Percentiles rank a stretch among this genome's conserved stretches.
Conservation (phyloP, 192 early-diverging fungal genomes). For the Rhizoclosmatium globosum region DNA sequence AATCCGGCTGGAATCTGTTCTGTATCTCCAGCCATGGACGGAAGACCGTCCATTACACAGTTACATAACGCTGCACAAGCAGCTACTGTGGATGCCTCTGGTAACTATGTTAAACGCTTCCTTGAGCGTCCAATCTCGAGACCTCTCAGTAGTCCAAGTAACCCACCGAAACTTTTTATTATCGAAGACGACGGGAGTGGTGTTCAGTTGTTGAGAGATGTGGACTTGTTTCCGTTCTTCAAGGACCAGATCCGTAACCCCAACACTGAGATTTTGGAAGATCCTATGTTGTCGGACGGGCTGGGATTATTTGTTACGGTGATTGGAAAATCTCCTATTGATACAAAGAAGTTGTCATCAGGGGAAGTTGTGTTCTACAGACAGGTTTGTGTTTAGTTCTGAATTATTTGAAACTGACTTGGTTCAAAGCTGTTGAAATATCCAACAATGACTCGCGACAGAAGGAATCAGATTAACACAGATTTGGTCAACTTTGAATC, state of each 20-base stretch:
- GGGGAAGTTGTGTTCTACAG: background rate
- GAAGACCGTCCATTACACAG: background rate
- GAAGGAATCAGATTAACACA: background rate
- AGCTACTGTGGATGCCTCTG: background rate
- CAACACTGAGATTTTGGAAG: constrained; percentile 40
- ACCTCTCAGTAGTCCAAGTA: constrained; percentile 1
- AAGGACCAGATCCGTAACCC: constrained; percentile 34
- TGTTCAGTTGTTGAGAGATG: constrained; percentile 44
- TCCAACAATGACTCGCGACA: background rate
- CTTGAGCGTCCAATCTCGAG: background rate
- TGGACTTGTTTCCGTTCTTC: constrained; percentile 46
- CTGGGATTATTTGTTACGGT: constrained; percentile 27
- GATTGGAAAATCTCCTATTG: constrained; percentile 16
- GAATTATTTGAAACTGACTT: background rate
- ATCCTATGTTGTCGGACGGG: constrained; percentile 13
- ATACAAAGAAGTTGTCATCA: background rate
- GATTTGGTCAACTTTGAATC: background rate
- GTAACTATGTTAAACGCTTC: background rate
- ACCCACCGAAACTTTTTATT: constrained; percentile 48
- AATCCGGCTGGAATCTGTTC: background rate
- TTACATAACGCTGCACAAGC: background rate
- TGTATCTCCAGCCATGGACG: background rate
- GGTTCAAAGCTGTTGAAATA: background rate
- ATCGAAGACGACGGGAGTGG: constrained; percentile 45
- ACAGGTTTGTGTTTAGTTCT: constrained; percentile 5